These are phyloP conservation scores for Xylaria sp. DNA, from an alignment of 2,329 filamentous ascomycete species.

Conservation along the genomic window DNA sequence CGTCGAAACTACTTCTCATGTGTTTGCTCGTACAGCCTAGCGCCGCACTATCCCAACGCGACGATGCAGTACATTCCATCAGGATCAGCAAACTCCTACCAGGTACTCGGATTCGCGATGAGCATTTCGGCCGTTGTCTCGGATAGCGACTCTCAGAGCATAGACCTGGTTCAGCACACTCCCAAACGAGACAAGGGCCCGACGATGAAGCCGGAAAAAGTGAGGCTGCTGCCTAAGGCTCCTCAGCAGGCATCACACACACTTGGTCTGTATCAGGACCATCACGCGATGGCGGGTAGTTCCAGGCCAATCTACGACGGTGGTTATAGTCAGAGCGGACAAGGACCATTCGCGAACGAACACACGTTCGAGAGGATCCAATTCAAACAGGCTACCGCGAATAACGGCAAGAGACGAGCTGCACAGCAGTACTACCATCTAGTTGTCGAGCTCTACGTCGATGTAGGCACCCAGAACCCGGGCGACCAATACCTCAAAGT, in stretches of 20 bases:
- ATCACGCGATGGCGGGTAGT: constrained; percentile 32
- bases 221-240: constrained; percentile 62
- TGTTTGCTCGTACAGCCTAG: constrained; percentile 68
- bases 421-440: constrained; percentile 91
- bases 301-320: constrained; percentile 39
- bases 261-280: constrained; percentile 41
- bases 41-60: constrained; percentile 48
- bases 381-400: constrained; percentile 89
- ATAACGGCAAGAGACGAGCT: constrained; percentile 85
- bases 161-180: constrained; percentile 85
- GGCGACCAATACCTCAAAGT: constrained; percentile 61
- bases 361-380: constrained; percentile 82
- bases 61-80: constrained; percentile 47
- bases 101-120: constrained; percentile 73
- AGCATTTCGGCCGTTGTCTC: constrained; percentile 79
- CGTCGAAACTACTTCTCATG: constrained; percentile 88
- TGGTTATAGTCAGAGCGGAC: constrained; percentile 35
- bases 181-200: constrained; percentile 88
- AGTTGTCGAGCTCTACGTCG: constrained; percentile 76
- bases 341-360: constrained; percentile 43
- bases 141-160: constrained; percentile 65
- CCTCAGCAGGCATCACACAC: constrained; percentile 46
- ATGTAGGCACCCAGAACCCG: constrained; percentile 48
- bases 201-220: constrained; percentile 64
- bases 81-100: constrained; percentile 51